phyloP scores from a whole-genome alignment of 768 basidiomycete genomes.

The Agaricus subrufescens region DNA sequence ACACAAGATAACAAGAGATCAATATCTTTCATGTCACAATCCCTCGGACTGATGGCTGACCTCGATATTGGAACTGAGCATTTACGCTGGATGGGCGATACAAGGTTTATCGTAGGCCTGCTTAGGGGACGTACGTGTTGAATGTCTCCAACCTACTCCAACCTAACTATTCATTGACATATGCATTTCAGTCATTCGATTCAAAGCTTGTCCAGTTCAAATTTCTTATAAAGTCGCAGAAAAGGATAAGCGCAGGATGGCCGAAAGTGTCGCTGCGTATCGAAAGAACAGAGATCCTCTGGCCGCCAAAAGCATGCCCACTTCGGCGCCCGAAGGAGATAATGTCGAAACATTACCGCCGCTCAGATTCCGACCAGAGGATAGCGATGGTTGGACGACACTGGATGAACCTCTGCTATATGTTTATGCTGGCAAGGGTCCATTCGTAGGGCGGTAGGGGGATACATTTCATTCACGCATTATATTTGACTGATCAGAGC shows the following conservation, averaged over 20 bases:
- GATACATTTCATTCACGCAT: background rate
- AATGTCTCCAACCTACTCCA: background rate
- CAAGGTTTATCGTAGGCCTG: slow-evolving; percentile 71
- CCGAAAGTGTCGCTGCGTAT: slow-evolving; percentile 33
- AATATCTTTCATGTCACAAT: slow-evolving; percentile 82
- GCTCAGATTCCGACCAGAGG: slow-evolving; percentile 35
- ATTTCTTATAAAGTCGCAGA: slow-evolving; percentile 68
- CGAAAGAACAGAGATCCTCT: slow-evolving; percentile 27
- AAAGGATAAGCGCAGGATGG: slow-evolving; percentile 70
- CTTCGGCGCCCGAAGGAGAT: slow-evolving; percentile 11
- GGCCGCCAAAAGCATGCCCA: slow-evolving; percentile 1
- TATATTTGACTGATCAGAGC: background rate
- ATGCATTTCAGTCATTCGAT: slow-evolving; percentile 43
- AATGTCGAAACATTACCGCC: slow-evolving; percentile 34
- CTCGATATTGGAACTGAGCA: slow-evolving; percentile 81
- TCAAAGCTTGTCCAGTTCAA: slow-evolving; percentile 63
- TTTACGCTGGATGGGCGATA: slow-evolving; percentile 82
- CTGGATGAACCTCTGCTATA: slow-evolving; percentile 66
- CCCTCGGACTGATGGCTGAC: slow-evolving; percentile 82
- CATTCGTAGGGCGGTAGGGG: slow-evolving; percentile 61
- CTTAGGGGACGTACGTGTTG: slow-evolving; percentile 55
- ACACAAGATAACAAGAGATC: slow-evolving; percentile 57
- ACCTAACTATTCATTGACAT: background rate
- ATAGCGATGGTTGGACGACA: slow-evolving; percentile 62
- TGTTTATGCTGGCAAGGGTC: slow-evolving; percentile 75